Conservation (phyloP, 169 alveolate species). For the Plasmodium reichenowi region DNA sequence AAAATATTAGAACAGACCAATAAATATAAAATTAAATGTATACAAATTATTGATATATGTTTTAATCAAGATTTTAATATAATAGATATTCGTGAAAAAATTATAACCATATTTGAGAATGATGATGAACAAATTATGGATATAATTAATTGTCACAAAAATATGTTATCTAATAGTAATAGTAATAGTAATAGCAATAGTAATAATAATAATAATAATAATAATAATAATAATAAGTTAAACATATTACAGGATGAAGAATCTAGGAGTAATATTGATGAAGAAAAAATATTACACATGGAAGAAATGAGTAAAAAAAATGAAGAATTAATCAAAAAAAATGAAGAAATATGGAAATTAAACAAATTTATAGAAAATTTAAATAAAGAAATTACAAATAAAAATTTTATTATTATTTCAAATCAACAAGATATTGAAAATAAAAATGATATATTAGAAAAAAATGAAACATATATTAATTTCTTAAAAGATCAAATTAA, state of each 20-base stretch:
- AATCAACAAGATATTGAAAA: slow-evolving; percentile 63
- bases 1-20: slow-evolving; percentile 23
- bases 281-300: slow-evolving; percentile 45
- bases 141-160: slow-evolving; percentile 56
- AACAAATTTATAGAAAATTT: slow-evolving; percentile 66
- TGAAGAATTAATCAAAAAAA: slow-evolving; percentile 59
- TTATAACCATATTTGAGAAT: slow-evolving; percentile 44
- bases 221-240: not conserved
- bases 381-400: slow-evolving; percentile 68
- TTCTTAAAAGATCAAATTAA: slow-evolving; percentile 65
- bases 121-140: slow-evolving; percentile 63
- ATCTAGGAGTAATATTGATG: slow-evolving; percentile 1
- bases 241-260: slow-evolving; percentile 14
- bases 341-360: slow-evolving; percentile 74
- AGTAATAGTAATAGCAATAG: slow-evolving; percentile 1
- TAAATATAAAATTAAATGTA: slow-evolving; percentile 59
- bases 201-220: slow-evolving; percentile 5
- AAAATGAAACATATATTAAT: slow-evolving; percentile 42
- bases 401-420: slow-evolving; percentile 41
- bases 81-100: slow-evolving; percentile 59
- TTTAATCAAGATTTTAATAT: slow-evolving; percentile 66
- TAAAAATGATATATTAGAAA: slow-evolving; percentile 56
- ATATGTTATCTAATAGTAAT: slow-evolving; percentile 24
- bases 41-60: slow-evolving; percentile 73
- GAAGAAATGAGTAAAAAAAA: slow-evolving; percentile 76